Conservation (phyloP, 345 rosid species). For the Eucalyptus leucophloia region DNA sequence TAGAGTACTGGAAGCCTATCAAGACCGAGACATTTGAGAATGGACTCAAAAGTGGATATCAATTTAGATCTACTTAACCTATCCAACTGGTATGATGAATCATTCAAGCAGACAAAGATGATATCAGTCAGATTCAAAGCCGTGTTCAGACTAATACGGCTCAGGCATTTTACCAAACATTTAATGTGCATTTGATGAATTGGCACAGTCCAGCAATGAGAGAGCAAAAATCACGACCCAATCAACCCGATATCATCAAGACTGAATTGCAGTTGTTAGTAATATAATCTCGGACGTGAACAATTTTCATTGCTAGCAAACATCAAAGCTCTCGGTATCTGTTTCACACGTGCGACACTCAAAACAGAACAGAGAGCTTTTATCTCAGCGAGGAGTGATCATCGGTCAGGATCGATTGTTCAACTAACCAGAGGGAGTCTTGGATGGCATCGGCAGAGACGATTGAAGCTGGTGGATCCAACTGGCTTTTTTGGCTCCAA, state of each 20-base stretch:
- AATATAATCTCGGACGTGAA: neutral
- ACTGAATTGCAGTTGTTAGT: neutral
- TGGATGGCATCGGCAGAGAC: too few relatives aligned
- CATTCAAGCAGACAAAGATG: too few relatives aligned
- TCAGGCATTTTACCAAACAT: neutral
- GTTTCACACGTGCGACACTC: neutral
- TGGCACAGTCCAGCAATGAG: neutral
- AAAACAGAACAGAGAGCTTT: too few relatives aligned
- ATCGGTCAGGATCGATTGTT: too few relatives aligned
- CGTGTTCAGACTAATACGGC: too few relatives aligned
- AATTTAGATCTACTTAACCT: too few relatives aligned
- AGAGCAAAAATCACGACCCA: neutral
- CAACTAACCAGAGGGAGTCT: too few relatives aligned
- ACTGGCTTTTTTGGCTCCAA: neutral
- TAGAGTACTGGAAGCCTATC: neutral
- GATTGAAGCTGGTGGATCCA: neutral
- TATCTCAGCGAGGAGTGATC: too few relatives aligned
- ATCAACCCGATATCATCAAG: neutral
- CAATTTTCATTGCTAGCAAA: neutral
- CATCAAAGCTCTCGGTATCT: neutral
- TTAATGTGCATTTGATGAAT: neutral
- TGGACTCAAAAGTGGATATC: too few relatives aligned
- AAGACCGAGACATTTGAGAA: too few relatives aligned
- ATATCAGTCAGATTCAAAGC: too few relatives aligned
- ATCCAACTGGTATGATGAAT: too few relatives aligned